Conservation (phyloP, 1,139 yeast genomes). For the Nakaseomyces kungkrabaensis region DNA sequence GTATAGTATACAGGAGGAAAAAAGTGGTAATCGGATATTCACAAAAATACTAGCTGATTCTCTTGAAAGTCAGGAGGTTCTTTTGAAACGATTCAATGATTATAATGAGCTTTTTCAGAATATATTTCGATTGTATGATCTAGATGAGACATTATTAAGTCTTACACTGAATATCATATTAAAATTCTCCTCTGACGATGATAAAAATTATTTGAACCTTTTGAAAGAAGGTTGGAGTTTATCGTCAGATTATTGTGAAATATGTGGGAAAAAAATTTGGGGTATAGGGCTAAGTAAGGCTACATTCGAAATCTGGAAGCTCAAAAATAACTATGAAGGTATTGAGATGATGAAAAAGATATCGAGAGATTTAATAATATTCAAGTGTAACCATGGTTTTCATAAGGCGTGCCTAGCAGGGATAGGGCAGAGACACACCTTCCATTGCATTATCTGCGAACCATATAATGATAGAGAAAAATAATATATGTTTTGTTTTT, state of each 20-base stretch:
- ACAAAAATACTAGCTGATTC: slow-evolving; percentile 19
- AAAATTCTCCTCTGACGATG: slow-evolving; percentile 15
- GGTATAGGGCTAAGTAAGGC: slow-evolving; percentile 45
- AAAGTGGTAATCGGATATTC: slow-evolving; percentile 4
- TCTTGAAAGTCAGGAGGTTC: slow-evolving; percentile 21
- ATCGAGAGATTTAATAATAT: slow-evolving; percentile 33
- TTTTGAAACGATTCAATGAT: slow-evolving; percentile 17
- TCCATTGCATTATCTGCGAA: slow-evolving; percentile 17
- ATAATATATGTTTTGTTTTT: too few species aligned
- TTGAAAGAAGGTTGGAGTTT: slow-evolving; percentile 51
- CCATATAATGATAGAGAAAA: not conserved
- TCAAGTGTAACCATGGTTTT: slow-evolving; percentile 57
- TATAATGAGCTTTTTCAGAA: slow-evolving; percentile 15
- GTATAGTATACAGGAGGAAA: too few species aligned
- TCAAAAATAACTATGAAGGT: slow-evolving; percentile 9
- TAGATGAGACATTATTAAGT: slow-evolving; percentile 19
- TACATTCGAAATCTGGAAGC: slow-evolving; percentile 40
- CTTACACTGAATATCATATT: slow-evolving; percentile 16
- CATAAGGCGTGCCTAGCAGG: slow-evolving; percentile 50
- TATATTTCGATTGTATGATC: slow-evolving; percentile 17
- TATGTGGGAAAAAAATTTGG: slow-evolving; percentile 60
- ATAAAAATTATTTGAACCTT: slow-evolving; percentile 11
- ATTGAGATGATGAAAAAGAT: slow-evolving; percentile 6
- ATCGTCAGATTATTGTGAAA: slow-evolving; percentile 46
- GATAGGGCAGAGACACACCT: slow-evolving; percentile 32